Conservation (phyloP, 169 alveolate genomes). For the Babesia ovis region DNA sequence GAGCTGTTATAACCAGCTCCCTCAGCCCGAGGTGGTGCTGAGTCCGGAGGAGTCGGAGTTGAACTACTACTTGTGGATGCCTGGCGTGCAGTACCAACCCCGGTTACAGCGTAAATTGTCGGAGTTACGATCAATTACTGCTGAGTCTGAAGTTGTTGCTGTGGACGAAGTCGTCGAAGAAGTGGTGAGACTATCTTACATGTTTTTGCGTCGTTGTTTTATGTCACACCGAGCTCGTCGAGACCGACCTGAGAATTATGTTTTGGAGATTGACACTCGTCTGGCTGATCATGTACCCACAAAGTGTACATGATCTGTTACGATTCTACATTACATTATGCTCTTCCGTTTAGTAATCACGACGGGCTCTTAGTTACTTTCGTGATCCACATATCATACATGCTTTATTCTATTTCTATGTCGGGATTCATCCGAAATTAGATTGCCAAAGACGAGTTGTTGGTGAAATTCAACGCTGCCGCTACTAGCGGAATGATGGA, state of each 20-base stretch:
- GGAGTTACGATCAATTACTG: slow-evolving; percentile 43
- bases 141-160: slow-evolving; percentile 13
- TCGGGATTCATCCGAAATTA: slow-evolving; percentile 16
- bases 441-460: slow-evolving; percentile 61
- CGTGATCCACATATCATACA: not conserved
- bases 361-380: too few relatives aligned
- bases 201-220: slow-evolving; percentile 11
- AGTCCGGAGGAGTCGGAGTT: slow-evolving; percentile 67
- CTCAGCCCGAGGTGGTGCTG: slow-evolving; percentile 70
- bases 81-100: slow-evolving; percentile 68
- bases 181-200: slow-evolving; percentile 44
- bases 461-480: slow-evolving; percentile 18
- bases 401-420: not conserved
- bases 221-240: not conserved
- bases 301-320: too few relatives aligned
- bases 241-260: not conserved
- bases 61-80: slow-evolving; percentile 70
- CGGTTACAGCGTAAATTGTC: slow-evolving; percentile 52
- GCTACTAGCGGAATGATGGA: slow-evolving; percentile 45
- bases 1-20: slow-evolving; percentile 62
- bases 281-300: slow-evolving; percentile 3
- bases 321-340: too few relatives aligned
- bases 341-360: not conserved
- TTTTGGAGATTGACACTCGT: slow-evolving; percentile 12
- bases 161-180: slow-evolving; percentile 65